Evolutionary conservation across 257 asterid species (phyloP).

Genomic region (Buddleja alternifolia): DNA sequence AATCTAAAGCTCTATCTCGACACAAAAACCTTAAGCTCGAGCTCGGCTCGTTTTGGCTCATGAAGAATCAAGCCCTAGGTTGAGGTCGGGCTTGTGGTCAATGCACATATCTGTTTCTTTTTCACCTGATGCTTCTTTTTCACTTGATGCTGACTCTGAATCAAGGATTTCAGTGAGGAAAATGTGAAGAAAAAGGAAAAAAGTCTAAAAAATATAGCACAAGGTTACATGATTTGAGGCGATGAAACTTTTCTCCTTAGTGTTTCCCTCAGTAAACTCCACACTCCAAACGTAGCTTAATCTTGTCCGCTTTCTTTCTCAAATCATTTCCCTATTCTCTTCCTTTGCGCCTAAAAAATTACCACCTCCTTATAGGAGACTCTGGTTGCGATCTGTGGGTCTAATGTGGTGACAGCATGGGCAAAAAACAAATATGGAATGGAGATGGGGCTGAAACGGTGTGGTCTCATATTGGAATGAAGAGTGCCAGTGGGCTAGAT

Average conservation of each 20-base stretch:
- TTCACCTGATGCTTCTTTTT: too few relatives aligned
- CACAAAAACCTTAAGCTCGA: background rate
- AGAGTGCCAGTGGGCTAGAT: background rate
- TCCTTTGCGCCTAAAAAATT: background rate
- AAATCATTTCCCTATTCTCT: background rate
- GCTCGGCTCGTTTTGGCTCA: constrained; percentile 5
- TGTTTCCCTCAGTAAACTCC: too few relatives aligned
- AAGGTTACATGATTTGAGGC: too few relatives aligned
- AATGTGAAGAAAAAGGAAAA: too few relatives aligned
- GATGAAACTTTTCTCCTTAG: too few relatives aligned
- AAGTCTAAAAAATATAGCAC: too few relatives aligned
- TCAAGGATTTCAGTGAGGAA: too few relatives aligned
- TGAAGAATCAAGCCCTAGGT: constrained; percentile 1
- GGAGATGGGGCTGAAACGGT: constrained; percentile 8
- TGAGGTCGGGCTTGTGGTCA: background rate
- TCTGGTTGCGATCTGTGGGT: constrained; percentile 6
- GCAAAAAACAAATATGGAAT: constrained; percentile 3
- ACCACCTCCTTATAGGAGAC: constrained; percentile 12
- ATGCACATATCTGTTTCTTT: background rate
- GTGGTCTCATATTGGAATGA: background rate
- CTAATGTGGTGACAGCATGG: constrained; percentile 11
- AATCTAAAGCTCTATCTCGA: background rate
- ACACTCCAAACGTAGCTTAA: too few relatives aligned
- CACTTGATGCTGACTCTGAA: too few relatives aligned
- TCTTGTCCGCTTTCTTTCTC: constrained; percentile 19